Evolutionary conservation across 495 filamentous ascomycete genomes (phyloP).

Genomic region (Elasticomyces elasticus): DNA sequence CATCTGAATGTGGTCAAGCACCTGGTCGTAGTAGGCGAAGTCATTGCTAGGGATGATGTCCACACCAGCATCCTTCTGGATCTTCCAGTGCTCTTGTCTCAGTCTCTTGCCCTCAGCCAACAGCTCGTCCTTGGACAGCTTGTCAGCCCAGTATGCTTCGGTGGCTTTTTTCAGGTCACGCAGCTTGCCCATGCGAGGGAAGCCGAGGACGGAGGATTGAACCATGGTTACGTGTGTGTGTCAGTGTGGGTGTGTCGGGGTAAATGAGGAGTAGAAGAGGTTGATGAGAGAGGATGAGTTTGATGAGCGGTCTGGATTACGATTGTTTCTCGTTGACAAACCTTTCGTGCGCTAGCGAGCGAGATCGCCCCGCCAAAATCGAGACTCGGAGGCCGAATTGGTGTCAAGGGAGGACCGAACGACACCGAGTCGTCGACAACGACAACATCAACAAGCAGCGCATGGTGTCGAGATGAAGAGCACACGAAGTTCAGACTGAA

Average conservation of each 20-base stretch:
- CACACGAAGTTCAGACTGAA: too few species aligned
- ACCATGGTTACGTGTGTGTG: conserved; percentile 23
- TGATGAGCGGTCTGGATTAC: too few species aligned
- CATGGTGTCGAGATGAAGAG: too few species aligned
- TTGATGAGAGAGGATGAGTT: too few species aligned
- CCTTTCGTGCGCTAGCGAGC: too few species aligned
- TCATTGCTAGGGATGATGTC: conserved; percentile 97
- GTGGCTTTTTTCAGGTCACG: conserved; percentile 99
- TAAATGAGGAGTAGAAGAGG: not conserved
- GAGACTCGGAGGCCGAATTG: too few species aligned
- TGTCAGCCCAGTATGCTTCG: conserved; percentile 92
- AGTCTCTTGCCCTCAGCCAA: conserved; percentile 91
- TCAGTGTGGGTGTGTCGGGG: not conserved
- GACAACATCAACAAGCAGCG: too few species aligned
- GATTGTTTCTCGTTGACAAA: too few species aligned
- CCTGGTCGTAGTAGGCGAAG: conserved; percentile 97
- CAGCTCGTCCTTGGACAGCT: conserved; percentile 79
- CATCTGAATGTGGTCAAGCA: conserved; percentile 96
- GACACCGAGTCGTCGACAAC: too few species aligned
- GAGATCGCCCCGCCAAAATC: too few species aligned
- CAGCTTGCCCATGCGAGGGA: conserved; percentile 92
- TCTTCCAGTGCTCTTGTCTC: conserved; percentile 93
- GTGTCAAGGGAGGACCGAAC: too few species aligned
- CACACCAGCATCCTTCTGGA: conserved; percentile 95
- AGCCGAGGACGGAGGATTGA: conserved; percentile 56